Conservation (phyloP, 1,284 basidiomycete species). For the Somion occarium region DNA sequence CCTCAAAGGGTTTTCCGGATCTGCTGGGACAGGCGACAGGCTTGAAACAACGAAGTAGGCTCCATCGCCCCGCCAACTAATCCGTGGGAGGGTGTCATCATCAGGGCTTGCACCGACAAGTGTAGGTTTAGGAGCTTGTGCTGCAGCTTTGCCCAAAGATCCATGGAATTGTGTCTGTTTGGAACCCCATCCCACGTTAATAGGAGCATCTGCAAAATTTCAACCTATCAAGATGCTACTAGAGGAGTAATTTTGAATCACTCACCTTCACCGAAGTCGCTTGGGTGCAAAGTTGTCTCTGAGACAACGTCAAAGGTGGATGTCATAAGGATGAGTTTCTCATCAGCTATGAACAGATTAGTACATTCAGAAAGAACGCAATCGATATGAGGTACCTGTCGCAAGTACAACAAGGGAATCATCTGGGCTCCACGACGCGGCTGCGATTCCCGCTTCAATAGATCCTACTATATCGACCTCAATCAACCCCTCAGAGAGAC, state of each 20-base stretch:
- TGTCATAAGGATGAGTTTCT: constrained; percentile 87
- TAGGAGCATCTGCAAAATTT: constrained; percentile 64
- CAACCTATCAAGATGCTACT: not conserved
- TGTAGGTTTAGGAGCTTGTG: constrained; percentile 47
- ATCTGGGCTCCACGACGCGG: constrained; percentile 89
- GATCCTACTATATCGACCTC: constrained; percentile 80
- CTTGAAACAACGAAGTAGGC: constrained; percentile 85
- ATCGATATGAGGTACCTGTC: constrained; percentile 48
- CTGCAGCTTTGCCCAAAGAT: constrained; percentile 87
- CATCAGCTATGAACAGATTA: constrained; percentile 52
- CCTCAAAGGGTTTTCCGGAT: constrained; percentile 14
- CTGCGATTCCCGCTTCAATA: constrained; percentile 80
- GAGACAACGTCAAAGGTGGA: constrained; percentile 85
- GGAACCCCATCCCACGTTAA: constrained; percentile 97
- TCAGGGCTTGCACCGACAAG: constrained; percentile 54
- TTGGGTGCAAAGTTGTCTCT: constrained; percentile 68
- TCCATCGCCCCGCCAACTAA: constrained; percentile 94
- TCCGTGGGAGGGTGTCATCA: constrained; percentile 70
- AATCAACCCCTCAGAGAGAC: constrained; percentile 46
- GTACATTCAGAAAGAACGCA: not conserved
- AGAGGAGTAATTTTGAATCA: constrained; percentile 3
- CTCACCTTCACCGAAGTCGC: constrained; percentile 83
- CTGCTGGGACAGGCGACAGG: constrained; percentile 35
- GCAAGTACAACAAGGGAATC: constrained; percentile 79
- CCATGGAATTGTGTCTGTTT: constrained; percentile 98